Evolutionary conservation across 2,329 filamentous ascomycete genomes (phyloP).

Genomic region (Mycogone perniciosa): DNA sequence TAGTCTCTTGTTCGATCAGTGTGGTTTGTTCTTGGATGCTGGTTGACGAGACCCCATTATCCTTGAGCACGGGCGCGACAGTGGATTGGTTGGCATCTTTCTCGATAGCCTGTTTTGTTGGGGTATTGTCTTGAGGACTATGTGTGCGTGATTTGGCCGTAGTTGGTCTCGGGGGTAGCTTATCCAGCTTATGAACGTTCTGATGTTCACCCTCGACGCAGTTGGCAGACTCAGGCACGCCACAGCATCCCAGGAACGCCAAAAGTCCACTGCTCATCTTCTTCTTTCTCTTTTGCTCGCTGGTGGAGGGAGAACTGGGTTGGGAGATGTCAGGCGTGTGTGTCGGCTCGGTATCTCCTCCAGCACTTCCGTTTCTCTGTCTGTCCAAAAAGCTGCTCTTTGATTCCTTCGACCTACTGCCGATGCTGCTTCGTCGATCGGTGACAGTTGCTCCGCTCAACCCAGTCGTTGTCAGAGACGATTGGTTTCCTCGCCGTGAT

Average conservation of each 20-base stretch:
- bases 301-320: slow-evolving; percentile 45
- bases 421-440: slow-evolving; percentile 56
- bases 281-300: slow-evolving; percentile 48
- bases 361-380: slow-evolving; percentile 60
- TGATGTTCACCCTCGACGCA: slow-evolving; percentile 45
- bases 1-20: slow-evolving; percentile 34
- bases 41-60: slow-evolving; percentile 41
- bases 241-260: slow-evolving; percentile 61
- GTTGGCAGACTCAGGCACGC: slow-evolving; percentile 54
- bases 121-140: slow-evolving; percentile 46
- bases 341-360: slow-evolving; percentile 46
- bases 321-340: slow-evolving; percentile 44
- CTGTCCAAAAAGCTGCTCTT: slow-evolving; percentile 57
- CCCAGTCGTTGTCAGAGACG: slow-evolving; percentile 53
- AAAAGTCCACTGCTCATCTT: slow-evolving; percentile 50
- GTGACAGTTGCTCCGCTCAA: slow-evolving; percentile 54
- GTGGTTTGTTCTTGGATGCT: slow-evolving; percentile 42
- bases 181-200: slow-evolving; percentile 53
- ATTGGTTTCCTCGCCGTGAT: slow-evolving; percentile 51
- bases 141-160: slow-evolving; percentile 49
- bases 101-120: slow-evolving; percentile 38
- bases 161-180: slow-evolving; percentile 47
- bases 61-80: slow-evolving; percentile 32
- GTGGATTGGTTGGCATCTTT: slow-evolving; percentile 38
- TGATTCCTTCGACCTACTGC: slow-evolving; percentile 58